These are phyloP conservation scores for Apiospora malaysiana DNA, from an alignment of 2,329 filamentous ascomycete species.

Conservation along the genomic window DNA sequence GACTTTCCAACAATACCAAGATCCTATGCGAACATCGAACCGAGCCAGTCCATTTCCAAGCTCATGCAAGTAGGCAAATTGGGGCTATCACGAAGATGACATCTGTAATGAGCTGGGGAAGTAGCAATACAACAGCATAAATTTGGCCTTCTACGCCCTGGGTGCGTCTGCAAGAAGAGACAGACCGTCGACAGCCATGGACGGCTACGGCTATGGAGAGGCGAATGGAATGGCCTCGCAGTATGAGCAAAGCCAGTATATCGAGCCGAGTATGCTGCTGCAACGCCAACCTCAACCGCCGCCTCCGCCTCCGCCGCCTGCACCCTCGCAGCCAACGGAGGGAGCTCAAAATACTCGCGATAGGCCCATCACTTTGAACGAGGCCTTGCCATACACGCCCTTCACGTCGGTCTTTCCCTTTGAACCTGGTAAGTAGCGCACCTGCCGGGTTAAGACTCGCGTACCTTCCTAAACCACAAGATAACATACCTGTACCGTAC, in stretches of 20 bases:
- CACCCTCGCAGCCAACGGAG: neutral
- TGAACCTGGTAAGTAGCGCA: constrained; percentile 65
- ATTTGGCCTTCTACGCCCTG: neutral
- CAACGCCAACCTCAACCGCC: constrained; percentile 25
- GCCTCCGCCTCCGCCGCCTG: neutral
- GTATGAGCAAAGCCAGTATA: constrained; percentile 26
- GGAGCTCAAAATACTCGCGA: constrained; percentile 18
- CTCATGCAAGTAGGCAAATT: constrained; percentile 13
- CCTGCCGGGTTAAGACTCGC: constrained; percentile 24
- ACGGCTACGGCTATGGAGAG: constrained; percentile 18
- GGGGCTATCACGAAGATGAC: constrained; percentile 6
- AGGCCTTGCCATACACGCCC: constrained; percentile 82
- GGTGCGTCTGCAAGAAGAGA: neutral
- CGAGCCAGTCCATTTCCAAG: neutral
- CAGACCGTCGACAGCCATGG: neutral
- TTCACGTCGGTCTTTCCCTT: constrained; percentile 82
- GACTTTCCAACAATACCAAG: neutral
- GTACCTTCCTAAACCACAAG: constrained; percentile 16
- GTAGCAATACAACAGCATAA: constrained; percentile 16
- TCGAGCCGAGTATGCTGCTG: constrained; percentile 27
- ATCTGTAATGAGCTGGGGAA: constrained; percentile 16
- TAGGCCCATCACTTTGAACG: constrained; percentile 68
- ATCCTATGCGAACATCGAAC: neutral
- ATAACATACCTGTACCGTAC: no score
- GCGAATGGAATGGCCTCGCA: constrained; percentile 37